These are phyloP conservation scores for Aspergillus quadricinctus DNA, from an alignment of 2,329 filamentous ascomycete genomes.

Conservation along the genomic window DNA sequence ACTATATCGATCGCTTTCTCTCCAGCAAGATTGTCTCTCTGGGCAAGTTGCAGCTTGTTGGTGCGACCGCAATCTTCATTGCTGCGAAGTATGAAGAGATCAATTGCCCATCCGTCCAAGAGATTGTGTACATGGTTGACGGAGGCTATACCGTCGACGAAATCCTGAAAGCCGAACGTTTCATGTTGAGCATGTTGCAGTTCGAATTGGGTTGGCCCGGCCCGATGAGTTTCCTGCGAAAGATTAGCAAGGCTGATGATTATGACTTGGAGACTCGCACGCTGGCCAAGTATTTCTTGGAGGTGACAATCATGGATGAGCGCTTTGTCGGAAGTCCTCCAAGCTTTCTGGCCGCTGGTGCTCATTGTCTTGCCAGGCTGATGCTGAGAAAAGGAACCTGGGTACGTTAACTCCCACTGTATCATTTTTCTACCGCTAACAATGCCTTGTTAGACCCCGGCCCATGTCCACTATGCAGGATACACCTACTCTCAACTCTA, in stretches of 20 bases:
- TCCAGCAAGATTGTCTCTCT: constrained; percentile 92
- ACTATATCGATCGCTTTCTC: constrained; percentile 96
- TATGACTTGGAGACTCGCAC: constrained; percentile 95
- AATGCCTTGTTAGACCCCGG: constrained; percentile 56
- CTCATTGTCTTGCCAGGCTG: constrained; percentile 84
- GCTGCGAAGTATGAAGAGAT: constrained; percentile 99
- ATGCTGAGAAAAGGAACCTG: constrained; percentile 90
- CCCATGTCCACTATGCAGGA: constrained; percentile 87
- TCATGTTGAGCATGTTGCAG: constrained; percentile 94
- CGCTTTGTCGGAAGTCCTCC: constrained; percentile 88
- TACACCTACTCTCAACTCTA: constrained; percentile 85
- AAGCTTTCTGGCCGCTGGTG: constrained; percentile 84
- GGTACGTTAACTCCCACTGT: constrained; percentile 56
- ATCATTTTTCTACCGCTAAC: constrained; percentile 15
- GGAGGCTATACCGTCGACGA: constrained; percentile 83
- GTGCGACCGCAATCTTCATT: constrained; percentile 90
- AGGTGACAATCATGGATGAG: constrained; percentile 96
- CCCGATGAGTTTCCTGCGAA: constrained; percentile 94
- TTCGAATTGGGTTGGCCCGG: constrained; percentile 98
- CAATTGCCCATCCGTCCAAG: constrained; percentile 88
- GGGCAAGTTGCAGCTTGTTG: constrained; percentile 90
- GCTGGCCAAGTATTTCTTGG: constrained; percentile 94
- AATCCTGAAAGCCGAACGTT: constrained; percentile 93
- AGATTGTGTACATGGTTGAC: constrained; percentile 99
- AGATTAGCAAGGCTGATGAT: constrained; percentile 97